phyloP scores from a whole-genome alignment of 1,284 basidiomycete genomes.

The Takashimella tepidaria region DNA sequence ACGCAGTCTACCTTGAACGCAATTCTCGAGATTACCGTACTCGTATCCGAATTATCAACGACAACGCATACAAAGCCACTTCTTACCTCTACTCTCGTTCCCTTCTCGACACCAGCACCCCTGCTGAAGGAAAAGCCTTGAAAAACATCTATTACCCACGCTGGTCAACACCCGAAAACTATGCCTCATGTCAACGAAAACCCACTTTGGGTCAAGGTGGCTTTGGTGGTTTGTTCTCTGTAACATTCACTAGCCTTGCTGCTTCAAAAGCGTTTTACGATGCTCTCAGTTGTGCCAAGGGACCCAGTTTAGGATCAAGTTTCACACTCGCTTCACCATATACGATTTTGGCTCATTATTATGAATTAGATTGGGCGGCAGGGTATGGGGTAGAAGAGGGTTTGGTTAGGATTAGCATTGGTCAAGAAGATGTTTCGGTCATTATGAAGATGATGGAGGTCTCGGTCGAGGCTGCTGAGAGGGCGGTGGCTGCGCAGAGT shows the following conservation, averaged over 20 bases:
- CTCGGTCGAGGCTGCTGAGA: slow-evolving; percentile 58
- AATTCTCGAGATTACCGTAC: slow-evolving; percentile 88
- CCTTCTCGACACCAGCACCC: slow-evolving; percentile 30
- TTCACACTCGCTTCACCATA: slow-evolving; percentile 94
- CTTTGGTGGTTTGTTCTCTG: slow-evolving; percentile 86
- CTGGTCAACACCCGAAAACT: slow-evolving; percentile 69
- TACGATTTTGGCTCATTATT: slow-evolving; percentile 86
- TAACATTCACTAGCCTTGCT: slow-evolving; percentile 68
- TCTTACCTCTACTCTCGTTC: slow-evolving; percentile 67
- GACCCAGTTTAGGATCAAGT: slow-evolving; percentile 91
- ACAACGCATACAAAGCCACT: slow-evolving; percentile 76
- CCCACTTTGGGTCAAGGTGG: slow-evolving; percentile 56
- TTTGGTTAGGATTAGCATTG: slow-evolving; percentile 83
- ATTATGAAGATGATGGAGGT: slow-evolving; percentile 60
- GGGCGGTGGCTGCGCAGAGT: slow-evolving; percentile 10
- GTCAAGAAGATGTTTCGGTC: slow-evolving; percentile 69
- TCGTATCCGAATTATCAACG: slow-evolving; percentile 73
- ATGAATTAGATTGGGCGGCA: slow-evolving; percentile 88
- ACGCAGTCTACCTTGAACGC: slow-evolving; percentile 94
- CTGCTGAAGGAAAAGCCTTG: slow-evolving; percentile 52
- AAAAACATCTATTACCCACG: slow-evolving; percentile 88
- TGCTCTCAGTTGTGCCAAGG: slow-evolving; percentile 74
- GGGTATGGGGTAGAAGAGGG: slow-evolving; percentile 77
- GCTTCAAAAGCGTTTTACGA: slow-evolving; percentile 86
- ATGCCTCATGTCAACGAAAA: slow-evolving; percentile 54